Conservation (phyloP, 2,329 filamentous ascomycete genomes). For the Tolypocladium tundrense region DNA sequence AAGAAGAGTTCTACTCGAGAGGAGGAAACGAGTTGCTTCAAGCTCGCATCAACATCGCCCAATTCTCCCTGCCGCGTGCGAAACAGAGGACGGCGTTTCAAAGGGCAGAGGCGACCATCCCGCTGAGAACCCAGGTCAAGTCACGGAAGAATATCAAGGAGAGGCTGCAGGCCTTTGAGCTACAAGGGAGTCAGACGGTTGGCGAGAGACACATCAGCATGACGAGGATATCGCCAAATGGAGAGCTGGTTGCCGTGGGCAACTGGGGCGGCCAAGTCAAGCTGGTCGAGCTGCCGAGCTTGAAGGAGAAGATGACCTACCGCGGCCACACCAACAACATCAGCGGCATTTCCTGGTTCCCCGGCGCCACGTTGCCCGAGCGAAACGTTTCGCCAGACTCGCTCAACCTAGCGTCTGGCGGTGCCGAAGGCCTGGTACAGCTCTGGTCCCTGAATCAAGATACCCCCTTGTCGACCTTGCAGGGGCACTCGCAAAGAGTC, state of each 20-base stretch:
- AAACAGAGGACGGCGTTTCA: conserved; percentile 68
- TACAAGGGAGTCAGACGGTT: conserved; percentile 88
- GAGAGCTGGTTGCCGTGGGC: conserved; percentile 73
- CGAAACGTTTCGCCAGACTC: conserved; percentile 60
- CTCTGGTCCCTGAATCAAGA: conserved; percentile 85
- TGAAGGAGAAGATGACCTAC: conserved; percentile 66
- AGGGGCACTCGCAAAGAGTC: conserved; percentile 77
- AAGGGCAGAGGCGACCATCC: conserved; percentile 70
- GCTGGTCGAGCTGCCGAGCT: conserved; percentile 70
- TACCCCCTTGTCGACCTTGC: conserved; percentile 70
- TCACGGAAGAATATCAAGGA: conserved; percentile 86
- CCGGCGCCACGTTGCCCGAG: conserved; percentile 64
- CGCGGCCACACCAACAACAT: conserved; percentile 83
- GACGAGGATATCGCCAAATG: conserved; percentile 79
- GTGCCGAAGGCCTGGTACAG: conserved; percentile 77
- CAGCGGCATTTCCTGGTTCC: conserved; percentile 84
- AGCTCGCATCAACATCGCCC: conserved; percentile 68
- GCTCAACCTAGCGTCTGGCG: conserved; percentile 83
- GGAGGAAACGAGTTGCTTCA: conserved; percentile 65
- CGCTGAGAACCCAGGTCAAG: conserved; percentile 81
- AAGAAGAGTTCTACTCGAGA: conserved; percentile 92
- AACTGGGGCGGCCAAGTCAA: conserved; percentile 91
- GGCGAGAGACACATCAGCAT: conserved; percentile 88
- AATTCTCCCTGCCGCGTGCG: conserved; percentile 74
- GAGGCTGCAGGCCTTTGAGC: conserved; percentile 68